These are phyloP conservation scores for Primulina eburnea DNA, from an alignment of 257 asterid genomes.

Conservation along the genomic window DNA sequence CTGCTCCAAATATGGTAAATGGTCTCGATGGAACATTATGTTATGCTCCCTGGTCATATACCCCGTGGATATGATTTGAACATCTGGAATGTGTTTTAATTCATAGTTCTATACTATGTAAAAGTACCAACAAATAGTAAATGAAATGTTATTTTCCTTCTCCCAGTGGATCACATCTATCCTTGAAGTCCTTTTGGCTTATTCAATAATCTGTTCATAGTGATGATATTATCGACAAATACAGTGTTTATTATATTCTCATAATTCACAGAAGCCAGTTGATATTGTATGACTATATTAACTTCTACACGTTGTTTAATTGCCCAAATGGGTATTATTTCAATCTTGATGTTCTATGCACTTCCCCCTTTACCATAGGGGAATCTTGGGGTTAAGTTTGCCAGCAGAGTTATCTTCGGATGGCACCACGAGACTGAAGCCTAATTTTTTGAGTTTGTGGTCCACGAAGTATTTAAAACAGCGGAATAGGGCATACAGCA, in stretches of 20 bases:
- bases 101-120: neutral
- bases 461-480: neutral
- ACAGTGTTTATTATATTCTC: too few species aligned
- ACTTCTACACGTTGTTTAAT: slow-evolving; percentile 10
- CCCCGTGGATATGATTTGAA: neutral
- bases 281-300: slow-evolving; percentile 4
- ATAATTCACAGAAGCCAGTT: neutral
- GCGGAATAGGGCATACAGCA: neutral
- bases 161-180: too few species aligned
- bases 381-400: neutral
- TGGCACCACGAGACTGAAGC: neutral
- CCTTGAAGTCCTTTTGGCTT: too few species aligned
- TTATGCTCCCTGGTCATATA: neutral
- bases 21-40: neutral
- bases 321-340: neutral
- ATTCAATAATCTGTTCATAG: too few species aligned
- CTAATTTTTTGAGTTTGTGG: neutral
- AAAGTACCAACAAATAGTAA: neutral
- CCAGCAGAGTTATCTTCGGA: neutral
- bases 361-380: neutral
- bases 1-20: slow-evolving; percentile 54
- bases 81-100: neutral
- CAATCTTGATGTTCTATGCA: neutral
- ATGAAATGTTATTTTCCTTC: too few species aligned
- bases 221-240: too few species aligned